Evolutionary conservation across 2,329 filamentous ascomycete species (phyloP).

Genomic region (Sphaerulina vaccinii): DNA sequence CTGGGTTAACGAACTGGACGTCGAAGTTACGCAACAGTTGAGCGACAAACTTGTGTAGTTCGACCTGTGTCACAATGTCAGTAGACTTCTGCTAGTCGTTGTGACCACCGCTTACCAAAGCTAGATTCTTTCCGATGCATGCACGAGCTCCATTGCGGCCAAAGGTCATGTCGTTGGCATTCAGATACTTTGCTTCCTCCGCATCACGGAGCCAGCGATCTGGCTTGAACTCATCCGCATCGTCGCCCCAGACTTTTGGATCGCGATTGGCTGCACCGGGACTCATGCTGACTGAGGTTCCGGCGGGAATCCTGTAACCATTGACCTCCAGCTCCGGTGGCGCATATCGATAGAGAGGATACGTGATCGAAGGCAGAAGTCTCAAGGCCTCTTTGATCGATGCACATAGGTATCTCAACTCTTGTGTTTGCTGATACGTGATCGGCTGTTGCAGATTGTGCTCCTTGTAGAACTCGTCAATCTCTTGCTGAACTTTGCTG

Average conservation of each 20-base stretch:
- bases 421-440: slow-evolving; percentile 27
- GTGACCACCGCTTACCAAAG: slow-evolving; percentile 9
- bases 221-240: slow-evolving; percentile 16
- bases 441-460: slow-evolving; percentile 27
- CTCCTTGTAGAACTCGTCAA: slow-evolving; percentile 36
- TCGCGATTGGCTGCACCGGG: slow-evolving; percentile 11
- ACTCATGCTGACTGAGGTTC: slow-evolving; percentile 7
- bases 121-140: slow-evolving; percentile 23
- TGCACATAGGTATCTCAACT: slow-evolving; percentile 34
- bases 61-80: slow-evolving; percentile 14
- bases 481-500: slow-evolving; percentile 32
- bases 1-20: slow-evolving; percentile 21
- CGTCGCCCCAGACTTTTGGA: slow-evolving; percentile 4
- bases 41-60: slow-evolving; percentile 22
- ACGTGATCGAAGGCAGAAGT: slow-evolving; percentile 26
- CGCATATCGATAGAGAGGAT: slow-evolving; percentile 37
- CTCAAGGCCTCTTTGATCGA: slow-evolving; percentile 38
- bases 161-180: slow-evolving; percentile 21
- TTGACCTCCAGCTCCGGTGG: slow-evolving; percentile 32
- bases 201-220: slow-evolving; percentile 14
- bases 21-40: slow-evolving; percentile 24
- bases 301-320: slow-evolving; percentile 23
- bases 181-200: slow-evolving; percentile 14
- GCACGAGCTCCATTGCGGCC: slow-evolving; percentile 20
- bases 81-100: neutral